A percentile compares a stretch with the other conserved stretches of the same genome.
Conservation (phyloP, 106 monocot genomes). For the Xerophyta viscosa region DNA sequence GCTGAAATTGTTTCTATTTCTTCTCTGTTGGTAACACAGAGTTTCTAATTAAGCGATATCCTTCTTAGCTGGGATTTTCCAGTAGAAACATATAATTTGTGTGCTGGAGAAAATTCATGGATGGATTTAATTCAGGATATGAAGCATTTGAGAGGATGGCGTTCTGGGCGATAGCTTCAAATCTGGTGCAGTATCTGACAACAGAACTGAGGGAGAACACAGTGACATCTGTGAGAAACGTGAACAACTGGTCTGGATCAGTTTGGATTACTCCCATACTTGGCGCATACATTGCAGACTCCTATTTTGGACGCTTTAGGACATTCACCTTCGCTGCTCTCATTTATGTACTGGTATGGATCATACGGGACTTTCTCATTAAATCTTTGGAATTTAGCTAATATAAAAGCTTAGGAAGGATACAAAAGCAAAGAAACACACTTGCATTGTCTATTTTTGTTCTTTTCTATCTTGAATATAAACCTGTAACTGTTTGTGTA, state of each 20-base stretch:
- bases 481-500: too few relatives aligned
- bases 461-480: too few relatives aligned
- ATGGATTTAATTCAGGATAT: slow-evolving; percentile 40
- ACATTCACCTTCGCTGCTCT: slow-evolving; percentile 63
- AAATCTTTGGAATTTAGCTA: too few relatives aligned
- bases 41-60: too few relatives aligned
- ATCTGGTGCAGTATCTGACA: slow-evolving; percentile 63
- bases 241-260: slow-evolving; percentile 66
- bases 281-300: slow-evolving; percentile 70
- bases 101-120: too few relatives aligned
- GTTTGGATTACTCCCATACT: slow-evolving; percentile 72
- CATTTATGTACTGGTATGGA: slow-evolving; percentile 57
- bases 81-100: too few relatives aligned
- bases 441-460: too few relatives aligned
- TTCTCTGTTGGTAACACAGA: too few relatives aligned
- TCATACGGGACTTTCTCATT: too few relatives aligned
- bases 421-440: too few relatives aligned
- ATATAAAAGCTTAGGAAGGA: too few relatives aligned
- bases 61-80: too few relatives aligned
- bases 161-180: slow-evolving; percentile 60
- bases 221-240: slow-evolving; percentile 44
- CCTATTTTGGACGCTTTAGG: slow-evolving; percentile 63
- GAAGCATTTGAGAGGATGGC: slow-evolving; percentile 82
- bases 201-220: slow-evolving; percentile 54
- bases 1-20: background rate